A percentile compares a stretch with the other conserved stretches of the same genome.
Evolutionary conservation across 306 rosid species (phyloP).

Genomic region (Rosa rugosa): DNA sequence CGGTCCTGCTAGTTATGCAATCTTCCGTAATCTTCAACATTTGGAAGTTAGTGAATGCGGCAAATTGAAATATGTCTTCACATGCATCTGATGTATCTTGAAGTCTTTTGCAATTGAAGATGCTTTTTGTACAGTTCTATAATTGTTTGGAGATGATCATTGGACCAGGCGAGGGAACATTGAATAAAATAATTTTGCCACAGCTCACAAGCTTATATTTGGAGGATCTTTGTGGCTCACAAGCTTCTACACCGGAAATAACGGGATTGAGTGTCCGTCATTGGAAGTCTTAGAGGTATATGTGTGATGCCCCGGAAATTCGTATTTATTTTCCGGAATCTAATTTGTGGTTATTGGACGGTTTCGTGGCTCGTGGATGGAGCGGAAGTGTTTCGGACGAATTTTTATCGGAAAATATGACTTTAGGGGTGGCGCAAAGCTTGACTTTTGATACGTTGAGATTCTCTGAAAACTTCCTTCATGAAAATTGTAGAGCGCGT

Average conservation of each 20-base stretch:
- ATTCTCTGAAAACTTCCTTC: no score
- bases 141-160: background rate
- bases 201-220: fast-evolving
- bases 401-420: no score
- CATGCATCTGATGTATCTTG: background rate
- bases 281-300: background rate
- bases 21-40: background rate
- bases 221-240: background rate
- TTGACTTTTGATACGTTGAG: no score
- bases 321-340: no score
- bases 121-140: background rate
- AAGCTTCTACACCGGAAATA: background rate
- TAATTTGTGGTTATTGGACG: no score
- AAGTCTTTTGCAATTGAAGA: background rate
- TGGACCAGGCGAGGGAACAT: background rate
- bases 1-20: background rate
- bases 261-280: background rate
- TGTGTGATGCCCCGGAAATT: no score
- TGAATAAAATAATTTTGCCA: background rate
- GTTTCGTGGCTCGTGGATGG: no score
- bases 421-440: no score
- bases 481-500: no score
- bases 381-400: no score
- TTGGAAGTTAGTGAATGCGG: no score
- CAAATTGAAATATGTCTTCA: background rate